phyloP scores from a whole-genome alignment of 2,329 filamentous ascomycete species.

The Pyrenophora seminiperda region DNA sequence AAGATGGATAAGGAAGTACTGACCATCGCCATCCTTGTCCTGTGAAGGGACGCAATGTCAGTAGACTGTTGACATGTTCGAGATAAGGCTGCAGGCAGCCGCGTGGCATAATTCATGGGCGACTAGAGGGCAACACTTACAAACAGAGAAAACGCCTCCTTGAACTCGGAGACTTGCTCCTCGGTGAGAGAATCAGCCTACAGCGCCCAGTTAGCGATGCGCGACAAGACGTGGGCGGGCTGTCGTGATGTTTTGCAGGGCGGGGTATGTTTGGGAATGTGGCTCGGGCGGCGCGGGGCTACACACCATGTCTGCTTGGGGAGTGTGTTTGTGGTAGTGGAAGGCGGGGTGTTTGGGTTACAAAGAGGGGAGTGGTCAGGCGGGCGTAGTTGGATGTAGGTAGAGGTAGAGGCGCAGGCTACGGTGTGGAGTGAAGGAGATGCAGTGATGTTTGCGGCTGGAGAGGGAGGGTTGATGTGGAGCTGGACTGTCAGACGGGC shows the following conservation, averaged over 20 bases:
- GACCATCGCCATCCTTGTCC: constrained; percentile 65
- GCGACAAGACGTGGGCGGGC: constrained; percentile 15
- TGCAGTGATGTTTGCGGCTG: constrained; percentile 37
- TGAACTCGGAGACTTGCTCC: constrained; percentile 99
- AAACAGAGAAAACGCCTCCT: constrained; percentile 99
- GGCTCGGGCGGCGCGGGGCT: constrained; percentile 31
- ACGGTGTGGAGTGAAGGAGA: constrained; percentile 26
- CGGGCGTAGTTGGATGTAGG: constrained; percentile 1
- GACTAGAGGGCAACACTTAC: constrained; percentile 65
- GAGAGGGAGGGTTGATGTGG: constrained; percentile 29
- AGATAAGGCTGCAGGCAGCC: constrained; percentile 31
- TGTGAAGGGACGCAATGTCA: constrained; percentile 41
- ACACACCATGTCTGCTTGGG: constrained; percentile 47
- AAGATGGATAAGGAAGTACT: constrained; percentile 27
- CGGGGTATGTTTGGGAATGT: constrained; percentile 41
- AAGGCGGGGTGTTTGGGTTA: neutral
- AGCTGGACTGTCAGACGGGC: constrained; percentile 29
- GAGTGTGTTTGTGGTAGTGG: constrained; percentile 3
- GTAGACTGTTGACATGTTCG: constrained; percentile 16
- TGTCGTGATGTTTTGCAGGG: constrained; percentile 40
- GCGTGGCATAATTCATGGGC: constrained; percentile 2
- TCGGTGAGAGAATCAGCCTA: constrained; percentile 98
- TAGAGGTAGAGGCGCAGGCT: constrained; percentile 19
- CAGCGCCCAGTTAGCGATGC: constrained; percentile 31
- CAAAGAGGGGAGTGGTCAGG: neutral